phyloP scores from a whole-genome alignment of 2,329 filamentous ascomycete genomes.

The Sordariomycetes sp. region DNA sequence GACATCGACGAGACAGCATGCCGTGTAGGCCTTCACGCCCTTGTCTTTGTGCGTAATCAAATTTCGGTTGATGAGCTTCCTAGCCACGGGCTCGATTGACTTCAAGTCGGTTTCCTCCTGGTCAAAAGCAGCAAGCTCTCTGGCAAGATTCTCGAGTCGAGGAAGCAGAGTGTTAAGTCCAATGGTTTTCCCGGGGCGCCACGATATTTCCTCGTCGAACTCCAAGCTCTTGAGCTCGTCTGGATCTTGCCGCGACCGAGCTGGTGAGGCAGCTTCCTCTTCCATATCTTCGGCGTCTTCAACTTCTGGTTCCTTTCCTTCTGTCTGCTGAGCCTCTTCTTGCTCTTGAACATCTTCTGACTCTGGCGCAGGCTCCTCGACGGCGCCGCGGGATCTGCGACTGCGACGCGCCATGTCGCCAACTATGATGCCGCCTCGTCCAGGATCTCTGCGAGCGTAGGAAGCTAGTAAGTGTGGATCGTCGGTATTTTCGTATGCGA shows the following conservation, averaged over 20 bases:
- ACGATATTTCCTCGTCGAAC: constrained; percentile 82
- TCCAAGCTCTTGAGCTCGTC: constrained; percentile 39
- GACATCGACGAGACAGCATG: constrained; percentile 87
- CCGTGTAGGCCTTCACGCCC: constrained; percentile 81
- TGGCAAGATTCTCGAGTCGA: constrained; percentile 70
- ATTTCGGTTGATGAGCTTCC: constrained; percentile 74
- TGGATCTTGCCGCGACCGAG: constrained; percentile 6
- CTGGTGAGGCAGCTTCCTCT: constrained; percentile 6
- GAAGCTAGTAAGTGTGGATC: too few relatives aligned
- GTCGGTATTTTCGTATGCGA: too few relatives aligned
- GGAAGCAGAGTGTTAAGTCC: constrained; percentile 71
- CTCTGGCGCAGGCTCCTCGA: constrained; percentile 3
- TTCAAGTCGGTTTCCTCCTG: constrained; percentile 77
- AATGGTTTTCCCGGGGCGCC: constrained; percentile 87
- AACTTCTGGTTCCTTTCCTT: constrained; percentile 6
- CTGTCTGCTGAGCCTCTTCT: too few relatives aligned
- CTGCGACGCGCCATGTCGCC: neutral
- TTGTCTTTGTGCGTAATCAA: constrained; percentile 86
- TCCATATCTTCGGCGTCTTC: constrained; percentile 4
- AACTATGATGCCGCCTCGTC: too few relatives aligned
- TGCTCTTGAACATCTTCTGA: too few relatives aligned
- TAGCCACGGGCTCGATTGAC: constrained; percentile 76
- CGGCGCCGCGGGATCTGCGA: neutral
- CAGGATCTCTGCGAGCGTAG: too few relatives aligned
- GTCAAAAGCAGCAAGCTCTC: constrained; percentile 77